Evolutionary conservation across 1,284 basidiomycete species (phyloP), one percentile per base, ranked within the genome.

Genomic region (Sphagnurus paluster): DNA sequence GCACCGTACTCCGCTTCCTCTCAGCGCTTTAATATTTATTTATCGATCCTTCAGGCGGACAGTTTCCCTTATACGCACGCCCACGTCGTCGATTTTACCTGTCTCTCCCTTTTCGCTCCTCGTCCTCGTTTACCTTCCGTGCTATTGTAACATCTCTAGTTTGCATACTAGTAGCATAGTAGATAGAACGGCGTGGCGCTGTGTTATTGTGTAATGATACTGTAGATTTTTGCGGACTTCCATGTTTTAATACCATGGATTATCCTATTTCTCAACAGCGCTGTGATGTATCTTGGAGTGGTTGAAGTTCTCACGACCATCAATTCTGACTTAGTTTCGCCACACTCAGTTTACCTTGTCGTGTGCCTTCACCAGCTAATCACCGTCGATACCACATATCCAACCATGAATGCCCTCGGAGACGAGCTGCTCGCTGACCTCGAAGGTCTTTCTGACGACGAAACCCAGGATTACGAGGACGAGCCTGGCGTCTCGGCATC

Each of bases 381-480:
- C 4, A 5, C 21, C 28, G n/a, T 25, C 21, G 17, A 3, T 9
- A n/a, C 28, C 14, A 13, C 38, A 13, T 9, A 13, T 25, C 26
- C 9, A 33, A 35, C 25, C 19, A 59, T 90, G 88, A 82, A 82
- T 59, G 78, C 79, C 44, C 80, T 93, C 26, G 91, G 90, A 26
- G 87, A 95, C 66, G 93, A 95, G 66, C 82, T 95, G 26, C 74
- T 95, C 20, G 89, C 89, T 33, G 93, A 96, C 65, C 81, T 95
- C 11, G 87, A 90, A 29, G 87, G 80, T 26, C 76, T 89, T 49
- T 86, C 84, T 9, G 87, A 82, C 46, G 77, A 72, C 29, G 83
- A 76, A 39, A 77, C 77, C 39, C 74, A 77, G n/a, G 71, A 79
- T 19, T 71, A 79, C 21, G 75, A 82, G 39, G 72, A 75, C 32